Evolutionary conservation across 164 flowering plant species (phyloP).

Genomic region (Vitis cinerea): DNA sequence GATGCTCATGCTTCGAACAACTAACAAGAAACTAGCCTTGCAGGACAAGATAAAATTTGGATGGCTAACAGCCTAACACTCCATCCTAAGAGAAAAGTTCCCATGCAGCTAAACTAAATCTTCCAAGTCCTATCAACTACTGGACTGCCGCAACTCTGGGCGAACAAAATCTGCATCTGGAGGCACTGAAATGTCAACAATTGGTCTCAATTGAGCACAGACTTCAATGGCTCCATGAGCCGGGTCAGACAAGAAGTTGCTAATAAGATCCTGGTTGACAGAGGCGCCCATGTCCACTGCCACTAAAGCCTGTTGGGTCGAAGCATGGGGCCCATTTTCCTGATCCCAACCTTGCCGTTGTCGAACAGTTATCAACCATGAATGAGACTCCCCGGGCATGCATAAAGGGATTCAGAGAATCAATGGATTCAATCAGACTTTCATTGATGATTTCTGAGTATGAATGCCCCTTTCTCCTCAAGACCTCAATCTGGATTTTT

Average conservation of each 20-base stretch:
- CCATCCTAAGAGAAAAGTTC: too few relatives aligned
- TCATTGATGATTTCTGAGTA: conserved; percentile 95
- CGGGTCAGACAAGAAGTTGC: conserved; percentile 87
- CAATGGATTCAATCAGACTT: conserved; percentile 89
- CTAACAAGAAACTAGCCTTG: too few relatives aligned
- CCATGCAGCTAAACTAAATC: too few relatives aligned
- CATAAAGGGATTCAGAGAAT: conserved; percentile 95
- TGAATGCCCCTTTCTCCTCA: conserved; percentile 94
- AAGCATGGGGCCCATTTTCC: conserved; percentile 98
- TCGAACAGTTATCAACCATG: conserved; percentile 97
- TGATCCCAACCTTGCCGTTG: conserved; percentile 88
- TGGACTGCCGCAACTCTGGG: conserved; percentile 70
- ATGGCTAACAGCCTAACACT: too few relatives aligned
- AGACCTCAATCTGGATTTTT: conserved; percentile 64
- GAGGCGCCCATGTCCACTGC: conserved; percentile 69
- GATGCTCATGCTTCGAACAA: too few relatives aligned
- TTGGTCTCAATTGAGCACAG: conserved; percentile 86
- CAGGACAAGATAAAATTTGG: too few relatives aligned
- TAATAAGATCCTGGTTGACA: conserved; percentile 74
- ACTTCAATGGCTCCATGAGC: conserved; percentile 86
- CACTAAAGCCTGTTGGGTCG: conserved; percentile 88
- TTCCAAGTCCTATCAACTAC: conserved; percentile 1
- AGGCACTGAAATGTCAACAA: conserved; percentile 89
- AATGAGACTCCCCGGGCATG: conserved; percentile 94
- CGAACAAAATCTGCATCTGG: conserved; percentile 91